Evolutionary conservation across 2,329 filamentous ascomycete species (phyloP).

Genomic region (Fusarium cyanostomum): DNA sequence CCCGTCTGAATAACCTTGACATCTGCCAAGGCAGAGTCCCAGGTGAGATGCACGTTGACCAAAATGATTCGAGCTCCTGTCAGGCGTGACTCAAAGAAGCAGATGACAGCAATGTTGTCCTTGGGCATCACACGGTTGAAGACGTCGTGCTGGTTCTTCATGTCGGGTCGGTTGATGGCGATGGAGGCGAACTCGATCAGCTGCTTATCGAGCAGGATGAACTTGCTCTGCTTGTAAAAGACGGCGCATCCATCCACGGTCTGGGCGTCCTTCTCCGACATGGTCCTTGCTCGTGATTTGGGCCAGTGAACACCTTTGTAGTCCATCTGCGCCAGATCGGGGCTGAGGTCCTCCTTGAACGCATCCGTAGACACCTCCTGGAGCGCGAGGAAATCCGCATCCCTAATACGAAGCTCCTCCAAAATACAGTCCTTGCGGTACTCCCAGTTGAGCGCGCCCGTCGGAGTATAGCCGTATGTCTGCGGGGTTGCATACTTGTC

Average conservation of each 20-base stretch:
- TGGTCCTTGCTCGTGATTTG: constrained; percentile 88
- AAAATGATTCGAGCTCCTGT: constrained; percentile 94
- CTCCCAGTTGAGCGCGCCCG: constrained; percentile 84
- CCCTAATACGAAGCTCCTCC: constrained; percentile 79
- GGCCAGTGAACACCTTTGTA: constrained; percentile 97
- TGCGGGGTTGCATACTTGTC: constrained; percentile 88
- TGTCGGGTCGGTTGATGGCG: constrained; percentile 93
- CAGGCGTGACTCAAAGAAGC: constrained; percentile 89
- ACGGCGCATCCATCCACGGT: constrained; percentile 96
- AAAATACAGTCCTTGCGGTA: constrained; percentile 85
- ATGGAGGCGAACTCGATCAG: constrained; percentile 91
- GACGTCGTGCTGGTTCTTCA: constrained; percentile 96
- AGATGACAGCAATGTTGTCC: constrained; percentile 93
- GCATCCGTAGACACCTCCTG: constrained; percentile 94
- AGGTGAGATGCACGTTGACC: constrained; percentile 93
- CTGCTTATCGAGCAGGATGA: constrained; percentile 92
- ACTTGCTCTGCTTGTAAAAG: constrained; percentile 96
- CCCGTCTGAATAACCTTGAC: constrained; percentile 97
- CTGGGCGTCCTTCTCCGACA: constrained; percentile 88
- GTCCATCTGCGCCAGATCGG: constrained; percentile 83
- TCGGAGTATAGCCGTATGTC: constrained; percentile 91
- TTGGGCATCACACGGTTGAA: constrained; percentile 99
- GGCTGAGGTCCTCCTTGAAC: constrained; percentile 90
- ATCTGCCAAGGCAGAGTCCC: constrained; percentile 90
- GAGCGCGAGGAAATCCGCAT: constrained; percentile 90